phyloP scores from a whole-genome alignment of 805 yeast species.

The Diddensiella caesifluorescens region DNA sequence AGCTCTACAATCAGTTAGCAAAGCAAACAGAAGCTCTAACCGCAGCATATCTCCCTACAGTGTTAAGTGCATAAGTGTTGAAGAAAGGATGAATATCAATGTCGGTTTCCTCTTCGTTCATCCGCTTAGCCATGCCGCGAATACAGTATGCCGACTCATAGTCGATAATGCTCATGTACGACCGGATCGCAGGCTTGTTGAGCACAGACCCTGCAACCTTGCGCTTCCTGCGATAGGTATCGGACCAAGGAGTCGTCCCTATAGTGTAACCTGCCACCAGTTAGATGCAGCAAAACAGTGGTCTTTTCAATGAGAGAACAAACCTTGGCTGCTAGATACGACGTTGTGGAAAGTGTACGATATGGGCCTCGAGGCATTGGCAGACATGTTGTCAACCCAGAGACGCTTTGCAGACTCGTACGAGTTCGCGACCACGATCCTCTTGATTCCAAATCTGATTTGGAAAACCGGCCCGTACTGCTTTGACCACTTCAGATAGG shows the following conservation, averaged over 20 bases:
- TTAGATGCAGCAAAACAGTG: too few species aligned
- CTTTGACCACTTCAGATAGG: constrained; percentile 43
- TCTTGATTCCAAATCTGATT: constrained; percentile 51
- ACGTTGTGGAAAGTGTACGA: constrained; percentile 63
- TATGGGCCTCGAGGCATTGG: constrained; percentile 63
- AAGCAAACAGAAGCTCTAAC: constrained; percentile 39
- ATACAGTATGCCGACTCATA: constrained; percentile 34
- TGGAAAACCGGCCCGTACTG: constrained; percentile 48
- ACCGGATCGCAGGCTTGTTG: constrained; percentile 36
- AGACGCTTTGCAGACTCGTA: constrained; percentile 48
- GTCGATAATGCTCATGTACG: constrained; percentile 34
- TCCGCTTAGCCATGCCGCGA: constrained; percentile 23
- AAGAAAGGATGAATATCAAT: constrained; percentile 33
- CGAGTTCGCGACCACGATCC: constrained; percentile 63
- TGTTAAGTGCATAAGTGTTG: constrained; percentile 36
- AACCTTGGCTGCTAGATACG: constrained; percentile 43
- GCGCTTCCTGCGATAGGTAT: constrained; percentile 35
- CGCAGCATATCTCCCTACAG: constrained; percentile 46
- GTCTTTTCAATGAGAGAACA: too few species aligned
- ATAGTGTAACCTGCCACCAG: too few species aligned
- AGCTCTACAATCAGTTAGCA: constrained; percentile 19
- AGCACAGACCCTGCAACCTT: constrained; percentile 37
- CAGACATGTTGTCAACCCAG: constrained; percentile 47
- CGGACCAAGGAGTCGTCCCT: constrained; percentile 42
- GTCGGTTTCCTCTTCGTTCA: constrained; percentile 13